These are phyloP conservation scores for Calocybe indica DNA, from an alignment of 768 basidiomycete species.

Conservation along the genomic window DNA sequence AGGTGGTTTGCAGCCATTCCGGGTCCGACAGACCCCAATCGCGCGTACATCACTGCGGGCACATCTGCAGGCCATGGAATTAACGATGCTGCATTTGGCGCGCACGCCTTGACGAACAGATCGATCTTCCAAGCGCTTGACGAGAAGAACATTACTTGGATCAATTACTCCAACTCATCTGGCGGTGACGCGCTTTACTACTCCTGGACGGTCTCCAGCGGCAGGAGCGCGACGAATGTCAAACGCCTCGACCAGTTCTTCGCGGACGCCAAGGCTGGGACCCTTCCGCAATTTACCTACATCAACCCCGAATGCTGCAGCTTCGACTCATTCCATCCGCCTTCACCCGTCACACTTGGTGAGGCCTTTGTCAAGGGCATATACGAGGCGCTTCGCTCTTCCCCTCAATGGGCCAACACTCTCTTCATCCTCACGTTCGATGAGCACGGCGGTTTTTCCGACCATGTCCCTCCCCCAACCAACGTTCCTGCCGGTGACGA, in stretches of 20 bases:
- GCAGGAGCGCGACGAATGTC: conserved; percentile 11
- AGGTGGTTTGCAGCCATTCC: conserved; percentile 25
- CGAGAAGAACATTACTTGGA: conserved; percentile 18
- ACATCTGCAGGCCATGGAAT: conserved; percentile 22
- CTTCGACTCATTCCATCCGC: conserved; percentile 20
- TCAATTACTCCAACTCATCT: conserved; percentile 18
- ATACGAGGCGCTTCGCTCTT: conserved; percentile 22
- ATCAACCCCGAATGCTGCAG: conserved; percentile 23
- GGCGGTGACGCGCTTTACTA: conserved; percentile 18
- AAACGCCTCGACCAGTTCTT: conserved; percentile 22
- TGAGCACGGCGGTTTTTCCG: conserved; percentile 25
- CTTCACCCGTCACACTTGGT: conserved; percentile 17
- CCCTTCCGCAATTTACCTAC: conserved; percentile 20
- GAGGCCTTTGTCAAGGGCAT: conserved; percentile 23
- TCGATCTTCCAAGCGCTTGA: conserved; percentile 22
- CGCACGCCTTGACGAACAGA: conserved; percentile 8
- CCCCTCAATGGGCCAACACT: conserved; percentile 22
- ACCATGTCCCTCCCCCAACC: conserved; percentile 23
- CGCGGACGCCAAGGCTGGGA: conserved; percentile 17
- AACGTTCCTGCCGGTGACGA: conserved; percentile 18
- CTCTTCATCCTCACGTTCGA: conserved; percentile 26
- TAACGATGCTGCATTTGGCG: conserved; percentile 17
- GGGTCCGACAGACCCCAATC: conserved; percentile 26
- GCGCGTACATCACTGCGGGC: conserved; percentile 19
- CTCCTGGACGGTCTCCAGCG: conserved; percentile 13